phyloP scores from a whole-genome alignment of 352 stramenopile genomes.

The Phytophthora capsici region DNA sequence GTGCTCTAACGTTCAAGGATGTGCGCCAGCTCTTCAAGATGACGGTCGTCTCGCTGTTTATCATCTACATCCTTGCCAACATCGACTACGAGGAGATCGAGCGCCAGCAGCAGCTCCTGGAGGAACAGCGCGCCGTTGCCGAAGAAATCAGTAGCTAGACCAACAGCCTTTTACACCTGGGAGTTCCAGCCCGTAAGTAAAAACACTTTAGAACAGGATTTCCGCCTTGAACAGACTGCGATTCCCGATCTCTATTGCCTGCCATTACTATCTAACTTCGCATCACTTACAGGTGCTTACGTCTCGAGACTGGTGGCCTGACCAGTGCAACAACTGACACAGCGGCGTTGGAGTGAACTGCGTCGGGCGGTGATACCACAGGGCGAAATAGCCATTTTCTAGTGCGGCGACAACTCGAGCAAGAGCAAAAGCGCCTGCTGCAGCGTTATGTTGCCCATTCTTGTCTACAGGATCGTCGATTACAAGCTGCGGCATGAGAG shows the following conservation, averaged over 20 bases:
- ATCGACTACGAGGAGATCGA: constrained; percentile 92
- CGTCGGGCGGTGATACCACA: constrained; percentile 77
- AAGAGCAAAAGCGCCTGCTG: constrained; percentile 77
- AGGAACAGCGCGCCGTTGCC: constrained; percentile 48
- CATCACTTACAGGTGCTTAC: constrained; percentile 11
- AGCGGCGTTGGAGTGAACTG: constrained; percentile 83
- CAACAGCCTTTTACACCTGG: constrained; percentile 12
- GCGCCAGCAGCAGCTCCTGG: constrained; percentile 83
- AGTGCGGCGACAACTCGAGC: constrained; percentile 80
- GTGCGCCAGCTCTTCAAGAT: constrained; percentile 88
- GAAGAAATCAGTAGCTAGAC: constrained; percentile 53
- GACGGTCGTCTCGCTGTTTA: constrained; percentile 75
- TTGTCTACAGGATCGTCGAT: constrained; percentile 84
- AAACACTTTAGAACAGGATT: constrained; percentile 23
- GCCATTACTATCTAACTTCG: background rate
- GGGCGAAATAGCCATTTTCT: constrained; percentile 82
- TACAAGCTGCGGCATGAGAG: constrained; percentile 79
- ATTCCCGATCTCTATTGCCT: constrained; percentile 27
- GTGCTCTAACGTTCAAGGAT: constrained; percentile 80
- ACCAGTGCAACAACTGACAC: constrained; percentile 82
- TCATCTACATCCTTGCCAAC: constrained; percentile 90
- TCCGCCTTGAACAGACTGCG: constrained; percentile 13
- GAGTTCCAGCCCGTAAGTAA: constrained; percentile 4
- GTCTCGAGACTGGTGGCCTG: constrained; percentile 49
- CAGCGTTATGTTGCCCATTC: constrained; percentile 81